Evolutionary conservation across 176 grass and related monocot genomes (phyloP).

Genomic region (Bromus sterilis): DNA sequence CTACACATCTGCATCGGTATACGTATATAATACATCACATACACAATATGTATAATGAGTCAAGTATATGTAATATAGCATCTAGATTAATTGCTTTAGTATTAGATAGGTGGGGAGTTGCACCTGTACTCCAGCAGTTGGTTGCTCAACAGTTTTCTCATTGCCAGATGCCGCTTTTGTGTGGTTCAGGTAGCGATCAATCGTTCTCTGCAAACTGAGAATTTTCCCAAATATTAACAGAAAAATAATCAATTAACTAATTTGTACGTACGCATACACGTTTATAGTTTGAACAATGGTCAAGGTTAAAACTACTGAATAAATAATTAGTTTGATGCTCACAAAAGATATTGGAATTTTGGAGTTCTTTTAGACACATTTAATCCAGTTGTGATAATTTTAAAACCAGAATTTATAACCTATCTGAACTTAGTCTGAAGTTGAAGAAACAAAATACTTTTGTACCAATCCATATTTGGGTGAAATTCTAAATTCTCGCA

Average conservation of each 20-base stretch:
- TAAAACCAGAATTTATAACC: neutral
- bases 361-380: neutral
- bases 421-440: neutral
- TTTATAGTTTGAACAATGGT: neutral
- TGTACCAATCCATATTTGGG: neutral
- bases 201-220: conserved; percentile 61
- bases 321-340: neutral
- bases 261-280: neutral
- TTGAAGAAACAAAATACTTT: neutral
- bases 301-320: neutral
- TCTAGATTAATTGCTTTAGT: neutral
- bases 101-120: neutral
- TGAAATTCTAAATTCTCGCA: neutral
- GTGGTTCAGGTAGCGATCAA: conserved; percentile 62
- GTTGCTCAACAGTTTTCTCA: conserved; percentile 10
- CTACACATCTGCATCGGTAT: conserved; percentile 26
- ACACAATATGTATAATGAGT: neutral
- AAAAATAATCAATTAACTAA: neutral
- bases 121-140: conserved; percentile 20
- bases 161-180: conserved; percentile 9
- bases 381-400: neutral
- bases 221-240: neutral
- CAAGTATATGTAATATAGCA: neutral
- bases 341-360: neutral
- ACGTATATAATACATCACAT: neutral